phyloP scores from a whole-genome alignment of 75 land plant genomes.

The Pseudotsuga menziesii region DNA sequence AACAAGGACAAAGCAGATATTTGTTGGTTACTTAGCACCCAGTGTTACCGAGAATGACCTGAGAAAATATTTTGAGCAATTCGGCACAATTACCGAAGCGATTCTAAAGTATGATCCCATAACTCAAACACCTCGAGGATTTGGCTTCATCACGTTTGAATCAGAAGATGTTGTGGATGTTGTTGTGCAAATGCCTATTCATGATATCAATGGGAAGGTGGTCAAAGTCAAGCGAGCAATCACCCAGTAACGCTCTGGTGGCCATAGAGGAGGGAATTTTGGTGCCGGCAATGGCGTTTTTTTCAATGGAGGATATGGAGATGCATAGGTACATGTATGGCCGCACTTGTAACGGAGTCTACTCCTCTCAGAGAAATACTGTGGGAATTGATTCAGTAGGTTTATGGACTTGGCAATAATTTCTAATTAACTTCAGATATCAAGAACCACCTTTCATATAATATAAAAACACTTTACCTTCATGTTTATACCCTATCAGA shows the following conservation, averaged over 20 bases:
- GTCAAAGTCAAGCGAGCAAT: slow-evolving; percentile 96
- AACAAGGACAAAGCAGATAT: slow-evolving; percentile 65
- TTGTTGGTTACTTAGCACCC: slow-evolving; percentile 49
- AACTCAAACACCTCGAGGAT: slow-evolving; percentile 52
- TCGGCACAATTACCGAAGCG: slow-evolving; percentile 45
- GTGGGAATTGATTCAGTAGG: too few relatives aligned
- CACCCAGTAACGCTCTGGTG: slow-evolving; percentile 72
- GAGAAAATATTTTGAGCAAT: slow-evolving; percentile 52
- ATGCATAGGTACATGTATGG: slow-evolving; percentile 23
- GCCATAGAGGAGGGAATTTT: slow-evolving; percentile 39
- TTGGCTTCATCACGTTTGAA: slow-evolving; percentile 79
- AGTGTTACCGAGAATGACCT: slow-evolving; percentile 48
- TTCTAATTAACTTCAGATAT: too few relatives aligned
- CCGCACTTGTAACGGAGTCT: too few relatives aligned
- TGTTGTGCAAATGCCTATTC: slow-evolving; percentile 77
- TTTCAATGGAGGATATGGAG: slow-evolving; percentile 65
- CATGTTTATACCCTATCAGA: too few relatives aligned
- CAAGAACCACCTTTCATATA: too few relatives aligned
- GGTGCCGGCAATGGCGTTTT: slow-evolving; percentile 34
- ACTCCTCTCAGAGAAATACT: too few relatives aligned
- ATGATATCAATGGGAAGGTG: slow-evolving; percentile 94
- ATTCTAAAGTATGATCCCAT: slow-evolving; percentile 54
- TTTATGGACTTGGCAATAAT: too few relatives aligned
- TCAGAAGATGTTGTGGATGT: slow-evolving; percentile 90
- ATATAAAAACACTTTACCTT: too few relatives aligned